Conservation (phyloP, 805 yeast genomes). For the Teunomyces lycoperdinae region DNA sequence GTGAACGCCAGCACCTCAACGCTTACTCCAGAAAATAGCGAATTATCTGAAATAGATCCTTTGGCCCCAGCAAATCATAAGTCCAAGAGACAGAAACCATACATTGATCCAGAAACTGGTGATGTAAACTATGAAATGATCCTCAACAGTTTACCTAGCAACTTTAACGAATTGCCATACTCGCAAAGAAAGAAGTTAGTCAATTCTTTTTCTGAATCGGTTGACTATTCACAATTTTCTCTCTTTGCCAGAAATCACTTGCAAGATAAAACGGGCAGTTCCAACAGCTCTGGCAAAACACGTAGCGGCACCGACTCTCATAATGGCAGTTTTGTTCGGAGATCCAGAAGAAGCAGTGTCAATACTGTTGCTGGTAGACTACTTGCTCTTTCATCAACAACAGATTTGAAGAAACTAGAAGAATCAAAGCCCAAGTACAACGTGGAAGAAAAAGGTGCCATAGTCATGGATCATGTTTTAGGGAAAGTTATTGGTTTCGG, state of each 20-base stretch:
- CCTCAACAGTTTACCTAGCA: conserved; percentile 46
- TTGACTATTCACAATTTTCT: conserved; percentile 45
- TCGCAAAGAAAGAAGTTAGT: conserved; percentile 54
- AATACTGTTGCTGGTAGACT: conserved; percentile 42
- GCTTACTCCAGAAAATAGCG: conserved; percentile 8
- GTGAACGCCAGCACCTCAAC: conserved; percentile 9
- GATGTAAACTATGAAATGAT: conserved; percentile 39
- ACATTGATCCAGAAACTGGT: conserved; percentile 20
- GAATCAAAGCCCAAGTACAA: conserved; percentile 28
- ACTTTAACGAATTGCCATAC: conserved; percentile 56
- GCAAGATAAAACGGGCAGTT: conserved; percentile 18
- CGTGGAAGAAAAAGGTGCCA: conserved; percentile 66
- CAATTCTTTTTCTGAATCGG: conserved; percentile 33
- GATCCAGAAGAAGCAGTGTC: conserved; percentile 28
- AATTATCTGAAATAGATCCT: background rate
- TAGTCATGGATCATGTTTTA: conserved; percentile 57
- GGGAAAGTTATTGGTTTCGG: conserved; percentile 84
- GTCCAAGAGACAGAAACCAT: conserved; percentile 24
- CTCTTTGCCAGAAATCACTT: conserved; percentile 36
- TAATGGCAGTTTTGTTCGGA: conserved; percentile 29
- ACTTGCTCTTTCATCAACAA: conserved; percentile 35
- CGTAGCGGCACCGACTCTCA: conserved; percentile 13
- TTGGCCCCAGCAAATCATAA: conserved; percentile 13
- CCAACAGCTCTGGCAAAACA: conserved; percentile 17
- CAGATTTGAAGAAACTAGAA: conserved; percentile 29